Percentiles rank a stretch among this genome's conserved stretches.
These are phyloP conservation scores for Avena sativa DNA, from an alignment of 176 grass and related monocot genomes.

Conservation along the genomic window DNA sequence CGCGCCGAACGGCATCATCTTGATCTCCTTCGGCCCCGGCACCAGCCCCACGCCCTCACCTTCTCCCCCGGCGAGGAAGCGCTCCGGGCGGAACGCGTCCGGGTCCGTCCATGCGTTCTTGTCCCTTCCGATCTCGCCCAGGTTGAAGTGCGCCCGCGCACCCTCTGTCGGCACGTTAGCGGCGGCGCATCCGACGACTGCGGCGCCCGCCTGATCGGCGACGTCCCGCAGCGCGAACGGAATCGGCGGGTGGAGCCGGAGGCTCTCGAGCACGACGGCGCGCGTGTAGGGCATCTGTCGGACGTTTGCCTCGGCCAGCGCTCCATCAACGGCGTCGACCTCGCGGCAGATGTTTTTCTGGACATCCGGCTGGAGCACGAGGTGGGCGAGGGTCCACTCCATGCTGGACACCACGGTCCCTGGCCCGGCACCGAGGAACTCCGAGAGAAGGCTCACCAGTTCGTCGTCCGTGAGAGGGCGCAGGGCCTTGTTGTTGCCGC, in stretches of 20 bases:
- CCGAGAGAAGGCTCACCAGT: not conserved
- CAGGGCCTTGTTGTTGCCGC: not conserved
- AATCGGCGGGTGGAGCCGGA: not conserved
- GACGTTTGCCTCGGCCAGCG: not conserved
- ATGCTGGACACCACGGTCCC: not conserved
- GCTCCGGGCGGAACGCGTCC: slow-evolving; percentile 56
- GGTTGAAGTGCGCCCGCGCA: not conserved
- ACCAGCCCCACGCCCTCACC: not conserved
- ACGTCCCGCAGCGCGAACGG: slow-evolving; percentile 8
- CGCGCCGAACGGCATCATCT: slow-evolving; percentile 30
- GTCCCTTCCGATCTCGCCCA: slow-evolving; percentile 4
- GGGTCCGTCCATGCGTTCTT: not conserved
- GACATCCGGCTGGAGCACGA: not conserved
- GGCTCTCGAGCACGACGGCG: not conserved
- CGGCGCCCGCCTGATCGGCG: not conserved
- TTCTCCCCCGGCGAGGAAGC: slow-evolving; percentile 54
- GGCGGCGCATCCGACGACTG: not conserved
- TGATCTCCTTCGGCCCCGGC: slow-evolving; percentile 33
- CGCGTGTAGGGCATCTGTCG: not conserved
- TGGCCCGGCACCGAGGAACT: not conserved
- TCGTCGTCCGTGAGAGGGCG: not conserved
- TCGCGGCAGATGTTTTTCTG: not conserved
- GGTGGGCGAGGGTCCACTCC: slow-evolving; percentile 9
- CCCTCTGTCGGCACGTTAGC: not conserved
- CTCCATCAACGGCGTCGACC: not conserved